Evolutionary conservation across 352 stramenopile species (phyloP), one percentile per base, ranked within the genome.

Genomic region (Paralagenidium karlingii): DNA sequence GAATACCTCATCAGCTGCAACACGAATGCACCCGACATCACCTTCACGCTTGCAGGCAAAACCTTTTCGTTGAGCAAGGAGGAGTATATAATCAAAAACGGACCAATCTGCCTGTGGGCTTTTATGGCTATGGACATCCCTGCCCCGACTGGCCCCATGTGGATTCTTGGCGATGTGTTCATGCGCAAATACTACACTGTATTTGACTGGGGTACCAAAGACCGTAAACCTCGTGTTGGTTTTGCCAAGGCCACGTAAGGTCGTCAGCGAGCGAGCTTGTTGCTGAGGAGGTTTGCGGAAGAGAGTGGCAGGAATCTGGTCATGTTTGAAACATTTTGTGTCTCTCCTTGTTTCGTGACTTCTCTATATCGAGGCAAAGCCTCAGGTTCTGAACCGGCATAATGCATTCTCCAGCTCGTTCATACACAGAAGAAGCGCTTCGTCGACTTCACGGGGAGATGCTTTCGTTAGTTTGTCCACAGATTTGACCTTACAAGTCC

Each of bases 61-160:
- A 68, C 68, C 32, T 98, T 94, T 53, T 86, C 71, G 31, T 71
- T 99, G 28, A 78, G 76, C 27, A 84, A 94, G 57, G 67, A 94
- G 19, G 78, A 97, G 47, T 96, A 97, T 57, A 79, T 96, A 13
- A 81, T 98, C 52, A 81, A 97, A 57, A 77, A 69, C 49, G 78
- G 77, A 9, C 61, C 65, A 10, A 74, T 85, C 30, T 99, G 94
- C 61, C 62, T 98, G 3, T 97, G 97, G 51, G 94, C 86, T 16
- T 95, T 99, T 50, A 96, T 97, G 65, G 92, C 81, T 47, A 88
- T 98, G 34, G 91, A 97, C 57, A 94, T 98, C 52, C 82, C 82
- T 3, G 58, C 56, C 7, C 81, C 83, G 8, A 57, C 68, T 34
- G 67, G 68, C 12, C 73, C 73, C 33, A 30, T 84, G 27, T 87